Base-by-base conservation (phyloP, 495 filamentous ascomycete genomes). In the Aspergillus indologenus region DNA sequence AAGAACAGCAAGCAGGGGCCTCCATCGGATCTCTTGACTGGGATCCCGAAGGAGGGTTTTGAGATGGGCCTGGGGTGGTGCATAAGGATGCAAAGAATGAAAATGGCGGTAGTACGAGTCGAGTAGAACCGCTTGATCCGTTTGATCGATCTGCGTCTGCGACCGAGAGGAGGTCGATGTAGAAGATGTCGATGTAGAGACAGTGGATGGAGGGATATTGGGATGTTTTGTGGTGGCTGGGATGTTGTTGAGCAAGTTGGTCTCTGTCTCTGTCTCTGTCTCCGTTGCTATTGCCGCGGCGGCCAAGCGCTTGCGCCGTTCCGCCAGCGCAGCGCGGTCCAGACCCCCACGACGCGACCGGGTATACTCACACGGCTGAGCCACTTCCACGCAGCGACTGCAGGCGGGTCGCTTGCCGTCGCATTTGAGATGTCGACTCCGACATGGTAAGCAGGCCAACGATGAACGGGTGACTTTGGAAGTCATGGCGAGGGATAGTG, bases 291-390 rank as follows among this genome's bases (percentile, higher is more conserved):
- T 84, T 40, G 26, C 57, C 21, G 43, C 21, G 0, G 34, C 53
- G 8, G 64, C 59, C 17, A 64, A 48, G 53, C 62, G 53, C 55
- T 64, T 63, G 19, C 64, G 66, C 45, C 62, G 59, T 49, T 66
- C 67, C 1, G 65, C 60, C 17, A 70, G 23, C 0, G 65, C 60
- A 24, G 60, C 67, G 5, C 67, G 64, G 20, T 63, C 62, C 19
- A 66, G 22, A 6, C 86, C 86, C 60, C 82, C 82, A 52, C 82
- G 74, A n/a, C 81, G 73, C 47, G 79, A 82, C 46, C 75, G 74
- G 9, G 74, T 65, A 63, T 82, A 83, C 29, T 65, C 65, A 56
- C 81, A 83, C n/a, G 74, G 61, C 53, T 71, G 70, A 44, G 69
- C 69, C 53, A 74, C 67, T 15, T 66, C 67, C n/a, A 58, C 53